phyloP scores from a whole-genome alignment of 1,139 yeast species.

The Yamadazyma diospyri region DNA sequence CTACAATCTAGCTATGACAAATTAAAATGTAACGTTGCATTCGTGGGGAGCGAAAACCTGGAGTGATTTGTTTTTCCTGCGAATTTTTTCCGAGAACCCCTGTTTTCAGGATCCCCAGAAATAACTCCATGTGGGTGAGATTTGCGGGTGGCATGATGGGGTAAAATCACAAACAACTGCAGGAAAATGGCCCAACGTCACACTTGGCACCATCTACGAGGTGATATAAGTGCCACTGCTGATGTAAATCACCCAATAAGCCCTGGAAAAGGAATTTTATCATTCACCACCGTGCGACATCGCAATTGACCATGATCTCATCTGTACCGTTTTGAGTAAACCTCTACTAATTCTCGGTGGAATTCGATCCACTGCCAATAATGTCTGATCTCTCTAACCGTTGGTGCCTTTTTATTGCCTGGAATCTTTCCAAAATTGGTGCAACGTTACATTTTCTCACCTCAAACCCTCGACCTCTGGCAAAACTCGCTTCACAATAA shows the following conservation, averaged over 20 bases:
- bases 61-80: not conserved
- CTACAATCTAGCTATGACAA: no score
- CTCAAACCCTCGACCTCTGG: not conserved
- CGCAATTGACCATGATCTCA: not conserved
- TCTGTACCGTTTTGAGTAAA: not conserved
- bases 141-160: constrained; percentile 1
- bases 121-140: not conserved
- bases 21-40: constrained; percentile 4
- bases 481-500: constrained; percentile 1
- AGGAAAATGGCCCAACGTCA: no score
- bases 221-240: no score
- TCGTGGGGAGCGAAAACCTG: not conserved
- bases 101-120: constrained; percentile 2
- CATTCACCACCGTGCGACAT: no score
- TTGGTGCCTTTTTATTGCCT: no score
- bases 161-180: no score
- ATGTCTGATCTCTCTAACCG: no score
- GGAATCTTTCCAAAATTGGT: no score
- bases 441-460: constrained; percentile 13
- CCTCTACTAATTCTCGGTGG: not conserved
- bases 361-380: no score
- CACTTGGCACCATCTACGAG: no score
- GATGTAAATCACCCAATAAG: no score
- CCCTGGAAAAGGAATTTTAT: no score
- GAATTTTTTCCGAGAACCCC: constrained; percentile 3